A percentile compares a stretch with the other conserved stretches of the same genome.
Conservation (phyloP, 768 basidiomycete species). For the Leccinellum rugosiceps region DNA sequence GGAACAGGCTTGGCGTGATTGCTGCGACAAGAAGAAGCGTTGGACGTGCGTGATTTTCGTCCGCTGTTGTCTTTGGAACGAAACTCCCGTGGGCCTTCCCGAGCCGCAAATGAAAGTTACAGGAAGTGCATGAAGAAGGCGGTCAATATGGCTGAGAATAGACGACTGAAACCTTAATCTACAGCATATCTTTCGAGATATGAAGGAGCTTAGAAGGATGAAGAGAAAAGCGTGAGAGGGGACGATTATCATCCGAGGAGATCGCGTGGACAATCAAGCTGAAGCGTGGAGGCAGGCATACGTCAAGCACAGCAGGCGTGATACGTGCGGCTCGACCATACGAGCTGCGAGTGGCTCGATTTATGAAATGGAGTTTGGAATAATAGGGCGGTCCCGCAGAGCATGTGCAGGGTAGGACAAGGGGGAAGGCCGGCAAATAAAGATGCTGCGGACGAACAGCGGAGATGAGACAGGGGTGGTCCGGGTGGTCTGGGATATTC, state of each 20-base stretch:
- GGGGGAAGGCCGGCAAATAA: conserved; percentile 5
- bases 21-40: conserved; percentile 3
- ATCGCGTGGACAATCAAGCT: conserved; percentile 2
- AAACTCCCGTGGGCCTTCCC: background rate
- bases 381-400: conserved; percentile 21
- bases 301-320: conserved; percentile 16
- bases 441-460: conserved; percentile 9
- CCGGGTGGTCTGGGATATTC: background rate
- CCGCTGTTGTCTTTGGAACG: background rate
- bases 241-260: conserved; percentile 22
- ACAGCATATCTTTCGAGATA: conserved; percentile 17
- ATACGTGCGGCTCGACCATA: conserved; percentile 1
- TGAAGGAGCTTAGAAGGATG: background rate
- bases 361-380: conserved; percentile 3
- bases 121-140: conserved; percentile 9
- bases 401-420: conserved; percentile 3
- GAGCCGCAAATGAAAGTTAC: conserved; percentile 6
- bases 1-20: conserved; percentile 5
- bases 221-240: conserved; percentile 3
- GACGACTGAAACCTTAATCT: conserved; percentile 15
- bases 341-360: conserved; percentile 1
- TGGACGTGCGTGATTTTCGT: background rate
- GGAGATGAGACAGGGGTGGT: conserved; percentile 1
- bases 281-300: conserved; percentile 7
- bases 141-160: conserved; percentile 4